Evolutionary conservation across 1,139 yeast species (phyloP), one percentile per base, ranked within the genome.

Genomic region (Chernovozyma aurita): DNA sequence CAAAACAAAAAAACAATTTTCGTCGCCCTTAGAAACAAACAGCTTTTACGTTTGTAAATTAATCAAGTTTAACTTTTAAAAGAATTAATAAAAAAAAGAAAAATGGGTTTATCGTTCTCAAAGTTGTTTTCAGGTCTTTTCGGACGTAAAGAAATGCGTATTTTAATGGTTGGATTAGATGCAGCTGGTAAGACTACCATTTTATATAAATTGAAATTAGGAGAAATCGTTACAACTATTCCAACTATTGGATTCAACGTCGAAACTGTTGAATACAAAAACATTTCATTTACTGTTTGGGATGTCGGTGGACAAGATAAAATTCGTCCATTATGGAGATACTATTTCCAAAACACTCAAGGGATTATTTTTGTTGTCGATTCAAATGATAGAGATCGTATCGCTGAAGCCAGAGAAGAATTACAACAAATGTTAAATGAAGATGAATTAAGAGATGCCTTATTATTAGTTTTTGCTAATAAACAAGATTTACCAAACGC

Each of bases 301-400:
- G 70, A 63, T 54, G 70, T 63, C 39, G 70, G 70, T 61, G 70
- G 70, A 54, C 70, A 63, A 52, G 67, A 63, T 47, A 63, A 63
- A 49, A 63, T 63, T 43, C 57, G 70, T 53, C 70, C 70, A 34
- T 62, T 63, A 47, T 63, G 70, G 70, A 61, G 70, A 56, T 63
- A 63, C 50, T 63, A 63, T 45, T 63, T 60, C 61, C 70, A 63
- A 52, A 63, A 63, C 52, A 63, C 70, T 40, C 70, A 63, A 46
- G 70, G 69, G 40, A 63, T 63, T 47, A 63, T 63, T 43, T 63
- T 63, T 42, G 70, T 63, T 32, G 65, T 63, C 40, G 70, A 63
- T 52, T 63, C 70, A 37, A 63, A 63, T 45, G 70, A 63, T 57
- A 61, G 70, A 57, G 70, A 63, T 47, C 65, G 70, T 57, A 61